These are phyloP conservation scores for Apiospora hydei DNA, from an alignment of 2,329 filamentous ascomycete species.

Conservation along the genomic window DNA sequence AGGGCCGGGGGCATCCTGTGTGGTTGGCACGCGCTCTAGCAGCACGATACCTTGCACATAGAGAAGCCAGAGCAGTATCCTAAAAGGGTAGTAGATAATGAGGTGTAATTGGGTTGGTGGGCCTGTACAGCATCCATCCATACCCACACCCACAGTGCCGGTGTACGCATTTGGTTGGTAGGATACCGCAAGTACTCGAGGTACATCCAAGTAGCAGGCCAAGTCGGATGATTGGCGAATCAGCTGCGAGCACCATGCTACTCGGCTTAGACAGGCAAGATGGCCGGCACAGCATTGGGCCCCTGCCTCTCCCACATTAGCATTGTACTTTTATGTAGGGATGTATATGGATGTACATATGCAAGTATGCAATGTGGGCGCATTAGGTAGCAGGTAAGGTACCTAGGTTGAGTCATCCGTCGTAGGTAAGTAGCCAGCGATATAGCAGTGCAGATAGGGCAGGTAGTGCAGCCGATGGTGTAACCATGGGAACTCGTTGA, in stretches of 20 bases:
- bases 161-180: constrained; percentile 4
- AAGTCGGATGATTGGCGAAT: neutral
- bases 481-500: neutral
- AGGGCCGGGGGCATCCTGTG: neutral
- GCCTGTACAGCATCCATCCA: constrained; percentile 7
- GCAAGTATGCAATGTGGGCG: neutral
- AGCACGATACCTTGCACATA: constrained; percentile 2
- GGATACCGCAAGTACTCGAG: neutral
- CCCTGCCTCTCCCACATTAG: neutral
- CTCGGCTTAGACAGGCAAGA: constrained; percentile 8
- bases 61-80: neutral
- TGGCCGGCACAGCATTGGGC: neutral
- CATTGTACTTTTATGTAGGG: neutral
- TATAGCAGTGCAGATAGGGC: neutral
- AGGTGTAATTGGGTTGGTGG: constrained; percentile 12
- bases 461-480: neutral
- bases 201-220: neutral
- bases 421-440: neutral
- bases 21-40: neutral
- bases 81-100: neutral
- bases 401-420: constrained; percentile 2
- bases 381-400: neutral
- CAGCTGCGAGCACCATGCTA: neutral
- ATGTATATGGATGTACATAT: neutral
- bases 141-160: constrained; percentile 14